Base-by-base conservation (phyloP, 2,329 filamentous ascomycete genomes). In the Eurotiales sp. region DNA sequence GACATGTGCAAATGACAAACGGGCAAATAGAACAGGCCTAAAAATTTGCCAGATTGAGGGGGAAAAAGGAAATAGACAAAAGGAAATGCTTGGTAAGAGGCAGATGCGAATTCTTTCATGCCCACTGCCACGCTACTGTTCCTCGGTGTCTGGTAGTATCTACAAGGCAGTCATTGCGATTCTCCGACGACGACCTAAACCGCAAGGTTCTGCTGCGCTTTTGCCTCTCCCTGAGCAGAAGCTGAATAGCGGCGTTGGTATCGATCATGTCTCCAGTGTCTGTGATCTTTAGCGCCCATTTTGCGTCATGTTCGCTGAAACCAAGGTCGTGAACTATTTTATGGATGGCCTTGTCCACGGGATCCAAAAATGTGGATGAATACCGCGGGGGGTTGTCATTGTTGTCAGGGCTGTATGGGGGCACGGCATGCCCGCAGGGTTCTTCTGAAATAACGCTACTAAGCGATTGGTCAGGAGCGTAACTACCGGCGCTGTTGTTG, bases 201-300 rank as follows among this genome's bases (percentile, higher is more conserved):
- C n/a, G n/a, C n/a, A n/a, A 11, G 57, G 55, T n/a, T 57, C 43
- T 4, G 55, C 49, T 22, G 53, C 58, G 55, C 48, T 59, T 68
- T 54, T 61, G 61, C 21, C 63, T 60, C 55, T 73, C 70, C 50
- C 68, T 64, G 15, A 80, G 60, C 55, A 85, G 65, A 51, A 82
- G 60, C 52, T 81, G 76, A 19, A 84, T 75, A 0, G 82, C 82
- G 4, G 76, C 73, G 58, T 82, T 75, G 8, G 80, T 72, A 51
- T 83, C 71, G 55, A 85, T 67, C 1, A 80, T 80, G 56, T 82
- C 78, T 0, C 81, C 82, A 12, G 74, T 75, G 61, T 85, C 82
- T 4, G 81, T 85, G 58, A 77, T 74, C 36, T 76, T 74, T 15
- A 85, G 66, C 15, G 82, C 82, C 59, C 77, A 75, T 52, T 77